phyloP scores from a whole-genome alignment of 495 filamentous ascomycete genomes.

The Patellaria atrata region DNA sequence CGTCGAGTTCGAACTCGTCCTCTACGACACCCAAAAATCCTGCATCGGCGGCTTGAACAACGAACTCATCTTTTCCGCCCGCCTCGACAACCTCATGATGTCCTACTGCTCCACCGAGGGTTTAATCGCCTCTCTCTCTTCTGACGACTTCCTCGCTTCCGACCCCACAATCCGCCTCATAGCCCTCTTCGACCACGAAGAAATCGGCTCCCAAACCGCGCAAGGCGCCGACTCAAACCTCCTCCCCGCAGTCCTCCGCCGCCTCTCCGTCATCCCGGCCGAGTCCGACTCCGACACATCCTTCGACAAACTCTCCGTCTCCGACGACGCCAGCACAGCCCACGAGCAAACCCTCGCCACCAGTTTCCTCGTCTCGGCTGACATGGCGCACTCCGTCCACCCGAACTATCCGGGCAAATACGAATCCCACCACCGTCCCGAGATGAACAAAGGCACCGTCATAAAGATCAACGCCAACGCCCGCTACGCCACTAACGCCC shows the following conservation, averaged over 20 bases:
- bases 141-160: conserved; percentile 45
- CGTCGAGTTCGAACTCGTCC: conserved; percentile 85
- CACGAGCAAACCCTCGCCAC: conserved; percentile 85
- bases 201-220: conserved; percentile 80
- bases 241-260: conserved; percentile 74
- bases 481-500: conserved; percentile 88
- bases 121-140: conserved; percentile 65
- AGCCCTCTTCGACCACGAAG: conserved; percentile 92
- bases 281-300: conserved; percentile 37
- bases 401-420: conserved; percentile 91
- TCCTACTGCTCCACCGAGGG: conserved; percentile 75
- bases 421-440: conserved; percentile 74
- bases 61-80: conserved; percentile 85
- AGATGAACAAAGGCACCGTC: conserved; percentile 91
- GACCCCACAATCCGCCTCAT: conserved; percentile 78
- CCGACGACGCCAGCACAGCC: conserved; percentile 50
- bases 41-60: conserved; percentile 80
- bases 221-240: conserved; percentile 91
- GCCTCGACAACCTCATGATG: conserved; percentile 91
- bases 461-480: conserved; percentile 98
- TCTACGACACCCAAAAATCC: conserved; percentile 88
- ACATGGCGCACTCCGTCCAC: conserved; percentile 93
- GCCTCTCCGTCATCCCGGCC: conserved; percentile 62
- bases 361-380: conserved; percentile 91
- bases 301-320: conserved; percentile 30